phyloP scores from a whole-genome alignment of 345 rosid species.

The Isatis tinctoria region DNA sequence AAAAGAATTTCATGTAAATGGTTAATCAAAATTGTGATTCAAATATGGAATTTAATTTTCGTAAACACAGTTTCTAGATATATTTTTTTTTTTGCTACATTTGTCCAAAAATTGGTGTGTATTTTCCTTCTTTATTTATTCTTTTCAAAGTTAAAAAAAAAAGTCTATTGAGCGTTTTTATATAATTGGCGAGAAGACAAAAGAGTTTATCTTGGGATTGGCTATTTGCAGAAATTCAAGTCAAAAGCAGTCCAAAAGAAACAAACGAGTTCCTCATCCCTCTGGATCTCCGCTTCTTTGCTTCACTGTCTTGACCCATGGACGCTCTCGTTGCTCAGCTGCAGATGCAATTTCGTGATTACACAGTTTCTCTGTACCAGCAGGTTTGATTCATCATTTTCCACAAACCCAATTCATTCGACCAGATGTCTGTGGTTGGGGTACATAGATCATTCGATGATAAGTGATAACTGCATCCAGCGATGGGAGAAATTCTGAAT shows the following conservation, averaged over 20 bases:
- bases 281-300: slow-evolving; percentile 13
- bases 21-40: neutral
- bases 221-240: slow-evolving; percentile 12
- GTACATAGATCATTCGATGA: neutral
- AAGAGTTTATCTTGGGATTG: slow-evolving; percentile 6
- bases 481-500: neutral
- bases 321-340: slow-evolving; percentile 25
- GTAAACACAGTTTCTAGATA: neutral
- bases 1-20: neutral
- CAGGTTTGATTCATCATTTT: slow-evolving; percentile 15
- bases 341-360: slow-evolving; percentile 18
- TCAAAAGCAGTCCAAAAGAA: neutral
- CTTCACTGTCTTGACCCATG: neutral
- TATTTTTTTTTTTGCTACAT: neutral
- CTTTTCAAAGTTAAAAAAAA: neutral
- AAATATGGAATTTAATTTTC: neutral
- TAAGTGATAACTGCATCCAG: neutral
- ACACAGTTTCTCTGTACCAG: slow-evolving; percentile 29
- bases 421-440: neutral
- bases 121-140: neutral
- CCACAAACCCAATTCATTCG: neutral
- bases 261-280: neutral
- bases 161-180: neutral
- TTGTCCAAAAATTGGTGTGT: neutral
- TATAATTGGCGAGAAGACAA: neutral